phyloP scores from a whole-genome alignment of 805 yeast species.

The Cyberlindnera saturnus region DNA sequence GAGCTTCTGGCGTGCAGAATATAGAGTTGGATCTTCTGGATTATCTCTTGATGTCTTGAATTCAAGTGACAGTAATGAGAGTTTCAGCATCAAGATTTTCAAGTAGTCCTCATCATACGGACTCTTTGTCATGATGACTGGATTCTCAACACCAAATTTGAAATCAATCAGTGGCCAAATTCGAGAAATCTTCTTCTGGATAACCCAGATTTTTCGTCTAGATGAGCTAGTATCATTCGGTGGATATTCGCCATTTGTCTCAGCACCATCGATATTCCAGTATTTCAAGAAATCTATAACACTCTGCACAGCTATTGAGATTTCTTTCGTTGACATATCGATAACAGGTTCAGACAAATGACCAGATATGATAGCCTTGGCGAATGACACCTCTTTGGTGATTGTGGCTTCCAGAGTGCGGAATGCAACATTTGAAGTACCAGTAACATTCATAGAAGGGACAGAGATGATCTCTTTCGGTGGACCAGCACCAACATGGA shows the following conservation, averaged over 20 bases:
- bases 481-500: slow-evolving; percentile 15
- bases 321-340: slow-evolving; percentile 37
- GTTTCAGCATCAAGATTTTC: slow-evolving; percentile 25
- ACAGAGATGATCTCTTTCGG: slow-evolving; percentile 15
- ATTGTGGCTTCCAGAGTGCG: slow-evolving; percentile 26
- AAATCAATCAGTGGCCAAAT: slow-evolving; percentile 30
- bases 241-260: neutral
- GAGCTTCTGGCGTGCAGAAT: slow-evolving; percentile 7
- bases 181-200: slow-evolving; percentile 13
- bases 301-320: slow-evolving; percentile 28
- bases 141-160: slow-evolving; percentile 34
- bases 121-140: slow-evolving; percentile 29
- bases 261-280: neutral
- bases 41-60: slow-evolving; percentile 7
- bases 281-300: slow-evolving; percentile 17
- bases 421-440: slow-evolving; percentile 33
- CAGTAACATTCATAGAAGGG: slow-evolving; percentile 27
- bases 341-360: slow-evolving; percentile 38
- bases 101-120: slow-evolving; percentile 24
- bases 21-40: slow-evolving; percentile 19
- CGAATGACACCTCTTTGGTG: slow-evolving; percentile 20
- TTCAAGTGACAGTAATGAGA: slow-evolving; percentile 20
- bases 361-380: slow-evolving; percentile 31
- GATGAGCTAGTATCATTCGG: neutral
- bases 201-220: slow-evolving; percentile 2